Evolutionary conservation across 352 stramenopile genomes (phyloP).

Genomic region (Phytophthora aleatoria): DNA sequence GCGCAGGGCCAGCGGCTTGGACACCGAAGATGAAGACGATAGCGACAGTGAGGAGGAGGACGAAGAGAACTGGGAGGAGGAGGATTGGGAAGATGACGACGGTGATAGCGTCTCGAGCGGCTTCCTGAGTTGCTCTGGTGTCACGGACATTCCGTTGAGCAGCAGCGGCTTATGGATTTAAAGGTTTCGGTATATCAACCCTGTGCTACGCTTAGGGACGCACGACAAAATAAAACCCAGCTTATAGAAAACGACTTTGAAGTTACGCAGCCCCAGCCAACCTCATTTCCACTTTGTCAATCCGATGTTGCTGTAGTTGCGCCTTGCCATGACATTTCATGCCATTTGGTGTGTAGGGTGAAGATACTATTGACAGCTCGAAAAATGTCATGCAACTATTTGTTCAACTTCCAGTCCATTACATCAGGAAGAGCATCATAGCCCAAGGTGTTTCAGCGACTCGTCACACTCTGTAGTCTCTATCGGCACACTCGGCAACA

Average conservation of each 20-base stretch:
- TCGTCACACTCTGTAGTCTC: neutral
- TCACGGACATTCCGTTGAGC: conserved; percentile 38
- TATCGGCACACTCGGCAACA: neutral
- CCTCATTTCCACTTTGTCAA: neutral
- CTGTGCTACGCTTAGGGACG: neutral
- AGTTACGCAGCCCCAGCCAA: neutral
- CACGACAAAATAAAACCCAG: conserved; percentile 10
- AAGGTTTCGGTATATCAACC: neutral
- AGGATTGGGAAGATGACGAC: conserved; percentile 33
- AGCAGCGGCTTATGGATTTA: conserved; percentile 55
- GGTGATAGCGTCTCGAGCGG: conserved; percentile 50
- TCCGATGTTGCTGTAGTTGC: no score
- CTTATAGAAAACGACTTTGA: conserved; percentile 3
- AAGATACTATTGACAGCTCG: no score
- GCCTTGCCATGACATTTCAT: no score
- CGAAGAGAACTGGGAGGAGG: conserved; percentile 14
- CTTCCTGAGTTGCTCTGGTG: conserved; percentile 63
- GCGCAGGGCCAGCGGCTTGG: conserved; percentile 31
- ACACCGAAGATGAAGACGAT: conserved; percentile 24
- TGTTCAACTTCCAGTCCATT: conserved; percentile 2
- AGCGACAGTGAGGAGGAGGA: conserved; percentile 21
- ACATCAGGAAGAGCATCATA: neutral
- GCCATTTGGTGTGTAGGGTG: no score
- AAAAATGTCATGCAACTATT: neutral
- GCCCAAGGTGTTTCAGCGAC: neutral